phyloP scores from a whole-genome alignment of 2,329 filamentous ascomycete genomes.

The Apiospora arundinis region DNA sequence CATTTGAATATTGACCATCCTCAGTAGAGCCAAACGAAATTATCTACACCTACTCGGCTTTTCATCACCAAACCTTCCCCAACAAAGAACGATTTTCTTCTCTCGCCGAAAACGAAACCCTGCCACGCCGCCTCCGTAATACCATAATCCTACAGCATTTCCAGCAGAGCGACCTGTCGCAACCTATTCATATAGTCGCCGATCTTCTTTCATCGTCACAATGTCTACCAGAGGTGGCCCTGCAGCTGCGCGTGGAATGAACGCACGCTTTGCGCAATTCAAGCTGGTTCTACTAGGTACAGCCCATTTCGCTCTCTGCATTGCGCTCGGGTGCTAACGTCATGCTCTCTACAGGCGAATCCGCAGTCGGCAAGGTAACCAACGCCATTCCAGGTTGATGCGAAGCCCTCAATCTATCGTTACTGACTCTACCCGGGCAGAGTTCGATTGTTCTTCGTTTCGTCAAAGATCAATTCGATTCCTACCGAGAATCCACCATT shows the following conservation, averaged over 20 bases:
- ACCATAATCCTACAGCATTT: slow-evolving; percentile 6
- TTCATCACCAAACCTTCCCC: slow-evolving; percentile 10
- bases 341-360: slow-evolving; percentile 76
- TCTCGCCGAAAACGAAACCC: not conserved
- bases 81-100: slow-evolving; percentile 7
- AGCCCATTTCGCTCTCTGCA: slow-evolving; percentile 21
- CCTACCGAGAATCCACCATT: slow-evolving; percentile 95
- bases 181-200: not conserved
- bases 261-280: slow-evolving; percentile 96
- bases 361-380: slow-evolving; percentile 95
- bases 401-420: slow-evolving; percentile 20
- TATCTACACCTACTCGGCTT: slow-evolving; percentile 11
- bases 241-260: slow-evolving; percentile 66
- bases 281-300: slow-evolving; percentile 96
- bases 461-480: slow-evolving; percentile 99
- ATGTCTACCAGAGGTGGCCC: slow-evolving; percentile 86
- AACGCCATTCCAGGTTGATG: slow-evolving; percentile 28
- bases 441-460: slow-evolving; percentile 98
- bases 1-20: slow-evolving; percentile 10
- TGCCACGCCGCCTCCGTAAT: not conserved
- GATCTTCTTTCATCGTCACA: slow-evolving; percentile 38
- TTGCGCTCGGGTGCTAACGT: slow-evolving; percentile 20
- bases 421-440: slow-evolving; percentile 51
- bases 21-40: slow-evolving; percentile 10
- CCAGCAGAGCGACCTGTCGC: slow-evolving; percentile 5